Evolutionary conservation across 73 alveolate species (phyloP).

Genomic region (Paraurostyla sp.): DNA sequence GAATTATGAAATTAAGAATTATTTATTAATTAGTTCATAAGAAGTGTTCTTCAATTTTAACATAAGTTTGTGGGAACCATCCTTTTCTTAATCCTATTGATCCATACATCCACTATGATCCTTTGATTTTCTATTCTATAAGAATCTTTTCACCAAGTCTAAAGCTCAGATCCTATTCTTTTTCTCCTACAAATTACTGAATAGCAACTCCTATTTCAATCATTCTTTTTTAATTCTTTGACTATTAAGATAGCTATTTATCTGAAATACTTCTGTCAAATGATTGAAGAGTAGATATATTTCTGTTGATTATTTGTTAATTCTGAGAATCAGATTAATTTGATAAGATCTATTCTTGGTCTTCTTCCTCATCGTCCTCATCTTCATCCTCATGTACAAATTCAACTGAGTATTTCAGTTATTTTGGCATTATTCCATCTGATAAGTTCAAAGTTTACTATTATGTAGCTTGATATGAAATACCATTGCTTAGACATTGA

Average conservation of each 20-base stretch:
- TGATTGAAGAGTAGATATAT: too few relatives aligned
- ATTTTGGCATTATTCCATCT: not conserved
- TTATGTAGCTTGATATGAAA: not conserved
- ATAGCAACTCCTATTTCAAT: conserved; percentile 47
- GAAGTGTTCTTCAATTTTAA: conserved; percentile 34
- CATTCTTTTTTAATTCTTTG: not conserved
- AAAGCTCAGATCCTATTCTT: conserved; percentile 35
- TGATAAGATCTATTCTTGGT: not conserved
- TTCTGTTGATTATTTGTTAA: too few relatives aligned
- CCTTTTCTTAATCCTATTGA: conserved; percentile 40
- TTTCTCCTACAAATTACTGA: conserved; percentile 37
- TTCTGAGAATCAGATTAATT: not conserved
- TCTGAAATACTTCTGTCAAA: too few relatives aligned
- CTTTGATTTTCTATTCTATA: conserved; percentile 19
- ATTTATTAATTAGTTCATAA: not conserved
- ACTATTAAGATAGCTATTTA: not conserved
- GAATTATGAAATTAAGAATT: not conserved
- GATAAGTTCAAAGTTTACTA: not conserved
- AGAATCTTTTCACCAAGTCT: conserved; percentile 28
- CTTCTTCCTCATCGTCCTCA: not conserved
- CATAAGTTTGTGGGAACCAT: conserved; percentile 43
- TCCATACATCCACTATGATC: conserved; percentile 40
- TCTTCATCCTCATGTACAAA: not conserved
- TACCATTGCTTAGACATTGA: not conserved
- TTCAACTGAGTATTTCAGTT: conserved; percentile 15